A percentile compares a stretch with the other conserved stretches of the same genome.
These are phyloP conservation scores for Pulveroboletus ravenelii DNA, from an alignment of 768 basidiomycete genomes.

Conservation along the genomic window DNA sequence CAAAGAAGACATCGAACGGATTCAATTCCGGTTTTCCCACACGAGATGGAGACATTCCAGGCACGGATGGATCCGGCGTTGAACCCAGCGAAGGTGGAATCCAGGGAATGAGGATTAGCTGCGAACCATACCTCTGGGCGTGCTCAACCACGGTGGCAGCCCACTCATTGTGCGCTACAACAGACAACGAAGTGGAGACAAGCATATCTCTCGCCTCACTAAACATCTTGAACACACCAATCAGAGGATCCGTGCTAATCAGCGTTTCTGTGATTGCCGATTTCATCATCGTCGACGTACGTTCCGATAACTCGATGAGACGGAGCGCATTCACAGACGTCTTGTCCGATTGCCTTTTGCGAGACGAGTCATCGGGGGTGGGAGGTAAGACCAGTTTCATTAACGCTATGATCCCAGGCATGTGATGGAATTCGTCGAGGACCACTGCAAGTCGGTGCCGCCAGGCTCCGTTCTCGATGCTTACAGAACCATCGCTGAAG, in stretches of 20 bases:
- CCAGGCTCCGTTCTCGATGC: slow-evolving; percentile 11
- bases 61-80: slow-evolving; percentile 27
- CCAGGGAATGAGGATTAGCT: slow-evolving; percentile 89
- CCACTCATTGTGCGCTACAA: slow-evolving; percentile 76
- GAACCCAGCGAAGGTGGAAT: slow-evolving; percentile 39
- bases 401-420: slow-evolving; percentile 87
- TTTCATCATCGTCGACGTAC: slow-evolving; percentile 83
- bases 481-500: background rate
- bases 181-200: slow-evolving; percentile 64
- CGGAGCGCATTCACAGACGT: slow-evolving; percentile 67
- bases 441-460: slow-evolving; percentile 67
- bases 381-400: slow-evolving; percentile 68
- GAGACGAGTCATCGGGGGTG: slow-evolving; percentile 8
- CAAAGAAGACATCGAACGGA: slow-evolving; percentile 80
- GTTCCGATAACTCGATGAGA: slow-evolving; percentile 82
- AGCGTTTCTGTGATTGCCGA: slow-evolving; percentile 71
- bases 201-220: slow-evolving; percentile 62
- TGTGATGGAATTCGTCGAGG: slow-evolving; percentile 85
- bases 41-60: slow-evolving; percentile 9
- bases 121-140: slow-evolving; percentile 49
- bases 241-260: slow-evolving; percentile 64
- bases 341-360: background rate
- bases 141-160: slow-evolving; percentile 60
- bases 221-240: slow-evolving; percentile 75
- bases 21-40: slow-evolving; percentile 34